phyloP scores from a whole-genome alignment of 1,139 yeast species.

The Kluyveromyces sp. region DNA sequence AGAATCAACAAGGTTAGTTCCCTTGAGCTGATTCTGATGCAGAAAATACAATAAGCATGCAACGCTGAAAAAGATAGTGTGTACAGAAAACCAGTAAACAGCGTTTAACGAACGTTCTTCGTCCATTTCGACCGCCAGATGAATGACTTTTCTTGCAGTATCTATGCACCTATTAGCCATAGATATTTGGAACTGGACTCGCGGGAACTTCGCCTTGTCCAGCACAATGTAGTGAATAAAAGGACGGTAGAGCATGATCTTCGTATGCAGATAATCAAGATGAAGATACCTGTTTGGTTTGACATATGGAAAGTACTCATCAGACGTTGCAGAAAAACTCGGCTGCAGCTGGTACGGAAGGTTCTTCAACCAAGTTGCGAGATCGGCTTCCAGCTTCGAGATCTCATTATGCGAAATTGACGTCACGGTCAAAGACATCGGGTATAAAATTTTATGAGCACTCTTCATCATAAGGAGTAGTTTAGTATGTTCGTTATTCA shows the following conservation, averaged over 20 bases:
- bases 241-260: constrained; percentile 64
- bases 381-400: constrained; percentile 47
- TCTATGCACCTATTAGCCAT: constrained; percentile 72
- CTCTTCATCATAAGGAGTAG: constrained; percentile 46
- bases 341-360: constrained; percentile 66
- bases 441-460: constrained; percentile 38
- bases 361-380: constrained; percentile 62
- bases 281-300: constrained; percentile 61
- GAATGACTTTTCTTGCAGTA: constrained; percentile 72
- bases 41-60: constrained; percentile 74
- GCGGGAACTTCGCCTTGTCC: constrained; percentile 12
- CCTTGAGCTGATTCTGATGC: constrained; percentile 35
- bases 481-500: constrained; percentile 76
- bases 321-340: constrained; percentile 24
- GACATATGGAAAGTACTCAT: constrained; percentile 42
- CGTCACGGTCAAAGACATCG: constrained; percentile 24
- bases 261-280: constrained; percentile 60
- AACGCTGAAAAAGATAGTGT: constrained; percentile 78
- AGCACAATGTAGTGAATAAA: constrained; percentile 49
- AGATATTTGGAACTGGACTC: constrained; percentile 39
- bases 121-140: constrained; percentile 70
- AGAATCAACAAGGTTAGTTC: constrained; percentile 59
- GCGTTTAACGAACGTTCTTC: constrained; percentile 64
- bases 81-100: constrained; percentile 85
- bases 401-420: constrained; percentile 38